Base-by-base conservation (phyloP, 176 grass and related monocot genomes). In the Luzula sylvatica region DNA sequence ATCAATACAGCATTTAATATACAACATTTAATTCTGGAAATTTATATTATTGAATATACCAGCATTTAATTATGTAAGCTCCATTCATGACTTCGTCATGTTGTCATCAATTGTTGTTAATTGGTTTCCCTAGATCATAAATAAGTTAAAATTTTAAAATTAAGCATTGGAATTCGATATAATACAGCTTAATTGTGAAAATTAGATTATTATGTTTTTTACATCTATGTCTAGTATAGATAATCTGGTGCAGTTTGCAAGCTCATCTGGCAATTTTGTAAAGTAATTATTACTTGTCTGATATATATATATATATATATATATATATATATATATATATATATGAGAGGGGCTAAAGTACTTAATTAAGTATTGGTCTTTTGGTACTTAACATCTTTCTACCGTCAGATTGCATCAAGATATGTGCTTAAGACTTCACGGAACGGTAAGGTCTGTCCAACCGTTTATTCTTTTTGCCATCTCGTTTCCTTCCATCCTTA, bases 171-270 rank as follows among this genome's bases (percentile, higher is more conserved):
- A n/a, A n/a, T n/a, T n/a, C n/a, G n/a, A n/a, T n/a, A n/a, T 35
- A 7, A 35, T 4, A 35, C 9, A 53, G 55, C 65, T 73, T 16
- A 29, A 64, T 65, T 42, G 35, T 42, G 58, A 35, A 7, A 7
- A 35, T 35, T 35, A 35, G 30, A 35, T 9, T 35, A 35, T 9
- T 22, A n/a, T 43, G n/a, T 42, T 26, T 15, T 66, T n/a, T 81
- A 88, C 83, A 83, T 95, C 89, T 23, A 95, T 52, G 58, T 95
- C 80, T 49, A 95, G 65, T 66, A 75, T 95, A 50, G 62, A 75
- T 61, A 95, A 67, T 70, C 73, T 85, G 48, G 66, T 75, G 71
- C 89, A 95, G 26, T 58, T 76, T 68, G 52, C 53, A 61, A 95
- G 77, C 65, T 56, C 70, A 27, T 95, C 69, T 46, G 83, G 89